Evolutionary conservation across 169 alveolate species (phyloP), one percentile per base, ranked within the genome.

Genomic region (Cryptosporidium sp.): DNA sequence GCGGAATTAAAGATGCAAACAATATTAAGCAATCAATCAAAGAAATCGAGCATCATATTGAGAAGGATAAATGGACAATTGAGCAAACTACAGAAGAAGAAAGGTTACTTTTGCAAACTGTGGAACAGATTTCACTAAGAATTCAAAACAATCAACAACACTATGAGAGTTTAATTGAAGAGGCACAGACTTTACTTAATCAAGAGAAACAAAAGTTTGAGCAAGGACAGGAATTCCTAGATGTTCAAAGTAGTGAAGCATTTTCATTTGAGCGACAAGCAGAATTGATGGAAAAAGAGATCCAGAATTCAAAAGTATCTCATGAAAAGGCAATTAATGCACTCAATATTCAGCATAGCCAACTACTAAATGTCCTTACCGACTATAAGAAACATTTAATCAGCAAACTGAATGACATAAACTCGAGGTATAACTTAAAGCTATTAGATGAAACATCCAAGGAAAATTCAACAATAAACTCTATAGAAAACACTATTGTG

Each of bases 51-150:
- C 87, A 80, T 23, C 87, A 80, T 80, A 80, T 80, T 44, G 87
- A 80, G 39, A 80, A 80, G 67, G 87, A 80, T 62, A 80, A 80
- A 14, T 80, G 87, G 87, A 80, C 87, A n/a, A 80, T 80, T 26
- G 87, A 80, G 42, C 87, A 80, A 26, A 62, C 87, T 2, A 80
- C 87, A 26, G 87, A 80, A 16, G 87, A 80, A 51, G 87, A 80
- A 44, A 60, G 67, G 21, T 48, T 80, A 0, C 53, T 80, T 1
- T 65, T 80, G 45, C 87, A 80, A 31, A 80, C 87, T 44, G 87
- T 80, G 9, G 87, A 80, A 9, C 87, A 80, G 14, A 80, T 80
- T 16, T 80, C 87, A 9, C 75, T 80, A 3, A 37, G 87, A 14
- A 80, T 80, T 39, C 87, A 80, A 23, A 80, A 80, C n/a, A 80